Percentiles rank a stretch among this genome's conserved stretches.
Conservation (phyloP, 2,329 filamentous ascomycete species). For the Zopfia rhizophila region DNA sequence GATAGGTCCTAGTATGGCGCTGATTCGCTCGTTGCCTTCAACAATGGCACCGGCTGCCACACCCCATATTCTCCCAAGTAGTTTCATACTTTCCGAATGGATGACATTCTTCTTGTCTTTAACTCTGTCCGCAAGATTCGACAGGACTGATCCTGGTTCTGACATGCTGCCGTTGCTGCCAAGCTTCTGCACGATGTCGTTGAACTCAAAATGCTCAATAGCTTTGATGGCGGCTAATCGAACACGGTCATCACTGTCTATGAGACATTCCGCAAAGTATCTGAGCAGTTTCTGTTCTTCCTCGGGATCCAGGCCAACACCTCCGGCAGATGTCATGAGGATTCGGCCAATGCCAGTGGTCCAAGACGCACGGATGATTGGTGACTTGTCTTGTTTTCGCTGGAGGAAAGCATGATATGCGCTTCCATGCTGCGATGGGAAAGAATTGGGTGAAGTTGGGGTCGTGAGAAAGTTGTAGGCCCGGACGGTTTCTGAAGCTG, state of each 20-base stretch:
- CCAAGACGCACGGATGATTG: conserved; percentile 86
- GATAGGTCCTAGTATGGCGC: conserved; percentile 79
- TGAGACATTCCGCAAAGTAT: conserved; percentile 80
- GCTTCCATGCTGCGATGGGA: conserved; percentile 80
- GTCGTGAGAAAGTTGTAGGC: conserved; percentile 74
- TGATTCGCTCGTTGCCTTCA: conserved; percentile 80
- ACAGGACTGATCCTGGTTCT: conserved; percentile 80
- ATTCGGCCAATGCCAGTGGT: conserved; percentile 85
- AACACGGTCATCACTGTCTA: conserved; percentile 90
- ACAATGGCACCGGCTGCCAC: conserved; percentile 89
- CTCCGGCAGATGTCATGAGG: conserved; percentile 88
- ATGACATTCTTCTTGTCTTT: conserved; percentile 86
- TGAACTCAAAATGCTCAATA: conserved; percentile 82
- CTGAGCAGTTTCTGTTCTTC: conserved; percentile 82
- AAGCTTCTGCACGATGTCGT: conserved; percentile 83
- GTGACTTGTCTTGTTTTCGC: conserved; percentile 85
- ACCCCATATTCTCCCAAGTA: conserved; percentile 91
- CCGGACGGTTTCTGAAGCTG: conserved; percentile 39
- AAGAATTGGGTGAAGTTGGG: conserved; percentile 88
- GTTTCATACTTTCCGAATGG: conserved; percentile 85
- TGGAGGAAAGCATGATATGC: conserved; percentile 88
- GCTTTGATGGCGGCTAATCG: conserved; percentile 88
- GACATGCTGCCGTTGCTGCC: conserved; percentile 78
- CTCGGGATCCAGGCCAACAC: conserved; percentile 84
- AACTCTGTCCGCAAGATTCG: conserved; percentile 84